These are phyloP conservation scores for Medicago truncatula DNA, from an alignment of 306 rosid genomes.

Conservation along the genomic window DNA sequence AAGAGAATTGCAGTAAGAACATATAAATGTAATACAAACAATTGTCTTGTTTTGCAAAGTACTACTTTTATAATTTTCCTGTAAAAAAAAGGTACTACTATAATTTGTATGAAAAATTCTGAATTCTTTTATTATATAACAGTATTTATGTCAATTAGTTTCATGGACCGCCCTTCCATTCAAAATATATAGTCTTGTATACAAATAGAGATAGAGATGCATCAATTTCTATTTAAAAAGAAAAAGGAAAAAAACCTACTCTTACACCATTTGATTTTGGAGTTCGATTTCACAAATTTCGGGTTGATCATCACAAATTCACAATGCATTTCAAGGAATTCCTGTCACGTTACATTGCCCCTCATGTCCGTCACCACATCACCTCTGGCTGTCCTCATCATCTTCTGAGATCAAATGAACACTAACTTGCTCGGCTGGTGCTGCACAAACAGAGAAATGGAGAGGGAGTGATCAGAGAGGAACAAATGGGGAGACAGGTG, in stretches of 20 bases:
- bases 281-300: neutral
- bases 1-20: neutral
- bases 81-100: neutral
- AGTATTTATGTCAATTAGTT: neutral
- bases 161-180: neutral
- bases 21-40: neutral
- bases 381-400: neutral
- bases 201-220: neutral
- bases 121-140: neutral
- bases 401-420: neutral
- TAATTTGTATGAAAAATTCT: neutral
- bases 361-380: neutral
- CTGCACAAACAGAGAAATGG: neutral
- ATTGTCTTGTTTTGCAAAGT: conserved; percentile 7
- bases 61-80: neutral
- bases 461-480: neutral
- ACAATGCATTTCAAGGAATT: neutral
- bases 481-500: neutral
- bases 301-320: neutral
- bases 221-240: neutral
- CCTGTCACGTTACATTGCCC: neutral
- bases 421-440: neutral
- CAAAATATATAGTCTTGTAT: neutral
- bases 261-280: neutral
- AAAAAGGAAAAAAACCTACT: neutral